Evolutionary conservation across 2,329 filamentous ascomycete genomes (phyloP).

Genomic region (Venturia carpophila): DNA sequence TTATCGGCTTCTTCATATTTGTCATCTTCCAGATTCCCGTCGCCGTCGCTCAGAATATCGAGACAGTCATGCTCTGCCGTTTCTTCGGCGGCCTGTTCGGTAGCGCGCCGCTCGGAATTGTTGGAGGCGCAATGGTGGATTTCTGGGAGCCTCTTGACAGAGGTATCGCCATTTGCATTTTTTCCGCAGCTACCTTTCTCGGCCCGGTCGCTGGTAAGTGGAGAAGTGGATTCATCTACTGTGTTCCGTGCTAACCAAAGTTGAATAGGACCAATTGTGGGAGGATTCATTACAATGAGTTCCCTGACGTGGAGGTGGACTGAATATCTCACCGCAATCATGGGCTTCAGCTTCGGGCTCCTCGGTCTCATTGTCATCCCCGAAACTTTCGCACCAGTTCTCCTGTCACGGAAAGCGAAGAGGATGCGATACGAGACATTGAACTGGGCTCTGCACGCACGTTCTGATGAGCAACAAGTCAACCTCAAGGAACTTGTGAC

Average conservation of each 20-base stretch:
- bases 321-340: constrained; percentile 47
- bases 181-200: constrained; percentile 40
- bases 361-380: constrained; percentile 43
- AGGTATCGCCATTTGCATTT: constrained; percentile 39
- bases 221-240: not conserved
- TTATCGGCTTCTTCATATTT: constrained; percentile 42
- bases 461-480: constrained; percentile 37
- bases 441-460: constrained; percentile 41
- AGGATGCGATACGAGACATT: constrained; percentile 41
- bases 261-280: constrained; percentile 38
- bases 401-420: constrained; percentile 43
- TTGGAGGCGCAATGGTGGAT: constrained; percentile 44
- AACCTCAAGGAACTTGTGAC: constrained; percentile 32
- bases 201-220: constrained; percentile 31
- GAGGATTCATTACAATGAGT: constrained; percentile 42
- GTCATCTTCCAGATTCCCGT: constrained; percentile 49
- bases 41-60: constrained; percentile 45
- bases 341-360: constrained; percentile 27
- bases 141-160: constrained; percentile 43
- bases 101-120: constrained; percentile 43
- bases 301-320: constrained; percentile 52
- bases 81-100: constrained; percentile 49
- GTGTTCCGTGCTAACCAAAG: constrained; percentile 21
- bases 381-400: constrained; percentile 44
- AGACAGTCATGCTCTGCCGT: constrained; percentile 47